phyloP scores from a whole-genome alignment of 2,329 filamentous ascomycete genomes.

The Dactylellina cionopaga region DNA sequence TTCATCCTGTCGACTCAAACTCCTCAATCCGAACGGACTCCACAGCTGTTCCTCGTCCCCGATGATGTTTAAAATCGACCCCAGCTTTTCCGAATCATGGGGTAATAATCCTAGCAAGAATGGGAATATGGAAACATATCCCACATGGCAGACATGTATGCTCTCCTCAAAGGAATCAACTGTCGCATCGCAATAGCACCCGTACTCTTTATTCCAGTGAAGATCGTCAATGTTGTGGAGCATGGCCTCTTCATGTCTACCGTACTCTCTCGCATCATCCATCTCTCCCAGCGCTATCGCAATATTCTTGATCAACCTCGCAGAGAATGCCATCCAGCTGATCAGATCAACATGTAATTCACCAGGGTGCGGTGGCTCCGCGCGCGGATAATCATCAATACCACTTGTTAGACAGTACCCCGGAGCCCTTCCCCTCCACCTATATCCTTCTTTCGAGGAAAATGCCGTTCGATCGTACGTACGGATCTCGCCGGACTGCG shows the following conservation, averaged over 20 bases:
- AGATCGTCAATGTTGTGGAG: constrained; percentile 87
- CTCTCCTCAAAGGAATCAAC: constrained; percentile 96
- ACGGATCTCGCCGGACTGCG: constrained; percentile 88
- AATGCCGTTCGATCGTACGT: constrained; percentile 87
- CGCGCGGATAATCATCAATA: constrained; percentile 93
- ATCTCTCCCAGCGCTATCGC: constrained; percentile 73
- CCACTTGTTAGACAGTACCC: constrained; percentile 91
- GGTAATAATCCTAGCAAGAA: constrained; percentile 80
- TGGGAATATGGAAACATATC: constrained; percentile 92
- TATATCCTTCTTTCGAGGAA: constrained; percentile 89
- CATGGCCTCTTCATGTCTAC: constrained; percentile 78
- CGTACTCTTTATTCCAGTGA: constrained; percentile 84
- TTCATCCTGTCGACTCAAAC: constrained; percentile 82
- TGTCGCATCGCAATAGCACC: constrained; percentile 92
- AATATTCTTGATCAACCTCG: constrained; percentile 82
- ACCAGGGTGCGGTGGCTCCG: constrained; percentile 91
- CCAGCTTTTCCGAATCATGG: constrained; percentile 77
- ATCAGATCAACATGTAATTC: constrained; percentile 95
- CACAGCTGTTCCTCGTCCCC: constrained; percentile 86
- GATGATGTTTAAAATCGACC: constrained; percentile 79
- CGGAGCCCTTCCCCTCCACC: constrained; percentile 90
- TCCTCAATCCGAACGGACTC: constrained; percentile 87
- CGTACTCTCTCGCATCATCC: constrained; percentile 80
- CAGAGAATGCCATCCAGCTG: constrained; percentile 98
- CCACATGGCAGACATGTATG: constrained; percentile 90